These are phyloP conservation scores for Emmonsiellopsis sp. DNA, from an alignment of 2,329 filamentous ascomycete species.

Conservation along the genomic window DNA sequence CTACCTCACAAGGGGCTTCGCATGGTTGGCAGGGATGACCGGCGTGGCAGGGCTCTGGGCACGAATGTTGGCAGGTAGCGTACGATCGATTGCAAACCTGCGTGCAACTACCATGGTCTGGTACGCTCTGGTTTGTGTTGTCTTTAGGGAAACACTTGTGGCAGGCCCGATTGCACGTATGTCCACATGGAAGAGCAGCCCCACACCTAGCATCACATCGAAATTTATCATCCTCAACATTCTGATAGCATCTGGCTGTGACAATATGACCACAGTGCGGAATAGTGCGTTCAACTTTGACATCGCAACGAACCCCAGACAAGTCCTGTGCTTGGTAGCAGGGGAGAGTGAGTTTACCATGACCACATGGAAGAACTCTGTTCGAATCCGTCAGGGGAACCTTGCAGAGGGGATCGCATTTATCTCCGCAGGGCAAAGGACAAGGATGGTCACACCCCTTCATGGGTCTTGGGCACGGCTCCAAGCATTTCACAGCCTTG, in stretches of 20 bases:
- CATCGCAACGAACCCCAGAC: slow-evolving; percentile 10
- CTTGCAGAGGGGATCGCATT: slow-evolving; percentile 11
- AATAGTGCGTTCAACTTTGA: slow-evolving; percentile 1
- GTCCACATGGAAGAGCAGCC: slow-evolving; percentile 9
- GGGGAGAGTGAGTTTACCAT: slow-evolving; percentile 6
- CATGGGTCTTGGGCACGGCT: background rate
- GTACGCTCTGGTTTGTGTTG: slow-evolving; percentile 2
- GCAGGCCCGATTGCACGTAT: slow-evolving; percentile 7
- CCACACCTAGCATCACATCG: slow-evolving; percentile 6
- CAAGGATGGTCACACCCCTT: slow-evolving; percentile 13
- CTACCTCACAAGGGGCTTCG: slow-evolving; percentile 42
- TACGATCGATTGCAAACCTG: slow-evolving; percentile 14
- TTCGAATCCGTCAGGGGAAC: slow-evolving; percentile 1
- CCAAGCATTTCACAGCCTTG: background rate
- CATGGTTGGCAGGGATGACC: slow-evolving; percentile 12
- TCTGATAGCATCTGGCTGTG: background rate
- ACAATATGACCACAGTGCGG: background rate
- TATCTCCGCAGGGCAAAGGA: slow-evolving; percentile 11
- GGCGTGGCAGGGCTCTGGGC: slow-evolving; percentile 8
- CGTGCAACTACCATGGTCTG: slow-evolving; percentile 5
- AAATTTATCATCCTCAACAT: background rate
- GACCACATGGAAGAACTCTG: slow-evolving; percentile 8
- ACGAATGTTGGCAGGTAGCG: background rate
- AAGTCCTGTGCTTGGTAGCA: slow-evolving; percentile 12
- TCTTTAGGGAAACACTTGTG: background rate